Percentiles rank a stretch among this genome's conserved stretches.
These are phyloP conservation scores for Apium graveolens DNA, from an alignment of 129 eudicot species.

Conservation along the genomic window DNA sequence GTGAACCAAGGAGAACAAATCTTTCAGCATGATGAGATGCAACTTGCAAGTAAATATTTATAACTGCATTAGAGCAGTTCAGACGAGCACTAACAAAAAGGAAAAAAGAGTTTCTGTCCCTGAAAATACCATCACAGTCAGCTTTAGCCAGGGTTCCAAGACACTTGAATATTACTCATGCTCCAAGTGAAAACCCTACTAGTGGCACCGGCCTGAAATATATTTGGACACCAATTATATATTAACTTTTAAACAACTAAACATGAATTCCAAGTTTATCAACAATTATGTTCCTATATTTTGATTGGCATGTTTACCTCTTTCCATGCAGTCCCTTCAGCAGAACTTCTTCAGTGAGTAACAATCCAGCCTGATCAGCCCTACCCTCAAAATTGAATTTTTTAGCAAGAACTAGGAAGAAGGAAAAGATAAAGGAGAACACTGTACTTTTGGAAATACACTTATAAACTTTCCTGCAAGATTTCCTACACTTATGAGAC, in stretches of 20 bases:
- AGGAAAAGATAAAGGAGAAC: not conserved
- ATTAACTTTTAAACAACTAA: not conserved
- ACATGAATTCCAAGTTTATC: not conserved
- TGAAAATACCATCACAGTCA: slow-evolving; percentile 43
- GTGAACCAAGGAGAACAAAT: slow-evolving; percentile 95
- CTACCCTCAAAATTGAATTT: slow-evolving; percentile 23
- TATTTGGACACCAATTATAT: not conserved
- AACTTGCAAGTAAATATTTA: slow-evolving; percentile 16
- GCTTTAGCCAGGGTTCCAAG: slow-evolving; percentile 70
- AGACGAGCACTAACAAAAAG: not conserved
- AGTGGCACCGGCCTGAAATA: slow-evolving; percentile 75
- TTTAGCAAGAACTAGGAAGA: not conserved
- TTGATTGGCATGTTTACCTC: no score
- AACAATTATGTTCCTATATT: slow-evolving; percentile 10
- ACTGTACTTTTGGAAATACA: not conserved
- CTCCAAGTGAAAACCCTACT: slow-evolving; percentile 96
- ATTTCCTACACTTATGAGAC: not conserved
- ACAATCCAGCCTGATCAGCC: slow-evolving; percentile 92
- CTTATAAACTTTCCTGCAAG: not conserved
- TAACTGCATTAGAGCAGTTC: slow-evolving; percentile 15
- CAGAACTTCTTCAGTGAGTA: slow-evolving; percentile 93
- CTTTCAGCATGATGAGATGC: slow-evolving; percentile 84
- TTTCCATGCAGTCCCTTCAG: no score
- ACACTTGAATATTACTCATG: slow-evolving; percentile 87
- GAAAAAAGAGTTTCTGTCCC: slow-evolving; percentile 6